Base-by-base conservation (phyloP, 148 eudicot species). In the Arctostaphylos glauca region DNA sequence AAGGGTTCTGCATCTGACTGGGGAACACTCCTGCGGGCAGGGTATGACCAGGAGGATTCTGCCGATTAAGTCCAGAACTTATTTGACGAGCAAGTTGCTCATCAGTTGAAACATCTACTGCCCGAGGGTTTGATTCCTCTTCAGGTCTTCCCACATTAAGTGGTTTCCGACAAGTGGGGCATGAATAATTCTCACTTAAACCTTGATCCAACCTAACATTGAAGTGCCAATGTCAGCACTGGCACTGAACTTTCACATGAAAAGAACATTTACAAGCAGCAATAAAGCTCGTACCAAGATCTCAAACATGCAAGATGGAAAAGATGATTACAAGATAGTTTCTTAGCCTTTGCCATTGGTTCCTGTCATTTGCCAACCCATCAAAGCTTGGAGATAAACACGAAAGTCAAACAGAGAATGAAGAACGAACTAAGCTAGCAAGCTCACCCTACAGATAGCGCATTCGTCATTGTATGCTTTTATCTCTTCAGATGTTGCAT, bases 281-380 rank as follows among this genome's bases (percentile, higher is more conserved):
- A 83, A 82, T 5, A 23, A 7, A 75, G 49, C 77, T 62, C 89
- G 74, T 90, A 93, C 99, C 99, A 94, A 81, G 99, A 96, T 87
- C 99, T 90, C 93, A 96, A 90, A 86, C 99, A 96, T 50, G 94
- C 90, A 52, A 96, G 95, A 90, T 96, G 99, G 84, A 94, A 96
- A 70, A 96, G 94, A 85, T 96, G 99, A 81, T 94, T 94, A 84
- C 99, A 96, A 66, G 98, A 86, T 62, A 96, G 92, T 91, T 81
- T 96, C 92, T 96, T 96, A 48, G 99, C 99, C 89, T 94, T 96
- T 46, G 98, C 97, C 99, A 96, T 96, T 74, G 99, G 99, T 93
- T 96, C 99, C 99, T 96, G 91, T 82, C 73, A 84, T 74, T 84
- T 75, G 41, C 48, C 75, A 68, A 73, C 79, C 68, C 46, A 82